Base-by-base conservation (phyloP, 2,329 filamentous ascomycete species). In the Laburnicola sp. region DNA sequence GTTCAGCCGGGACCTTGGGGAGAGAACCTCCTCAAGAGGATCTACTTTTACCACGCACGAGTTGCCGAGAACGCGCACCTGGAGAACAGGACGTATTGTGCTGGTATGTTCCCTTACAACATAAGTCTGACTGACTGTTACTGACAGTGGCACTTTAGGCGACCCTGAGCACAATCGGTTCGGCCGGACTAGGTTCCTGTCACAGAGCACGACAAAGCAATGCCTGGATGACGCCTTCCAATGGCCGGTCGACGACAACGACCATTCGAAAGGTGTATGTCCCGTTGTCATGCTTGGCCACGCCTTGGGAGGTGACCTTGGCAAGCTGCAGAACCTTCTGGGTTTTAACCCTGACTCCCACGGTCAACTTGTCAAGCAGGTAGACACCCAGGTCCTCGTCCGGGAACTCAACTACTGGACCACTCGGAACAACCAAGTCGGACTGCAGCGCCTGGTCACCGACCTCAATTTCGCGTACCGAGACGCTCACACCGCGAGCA, bases 371-470 rank as follows among this genome's bases (percentile, higher is more conserved):
- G 54, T 68, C 0, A 53, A 56, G 7, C 44, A 48, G 6, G 50
- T 68, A 23, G 66, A 68, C 40, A 68, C 64, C 3, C 65, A 69
- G 28, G 30, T 50, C 1, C 45, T 68, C 4, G 59, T 54, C 4
- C 41, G 50, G 3, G 48, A 65, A 3, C 39, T 28, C 1, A 32
- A 38, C 5, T 41, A 47, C 6, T 59, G 54, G 54, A 39, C 5
- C 31, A 47, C 45, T 34, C 6, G 34, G 2, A 42, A 58, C 7
- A 45, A 45, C 23, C 48, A 55, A 5, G 56, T 63, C 8, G 57
- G 61, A 0, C 42, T 65, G 5, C 25, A 7, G 1, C 27, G 36
- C 1, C 51, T 64, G 6, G 55, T 56, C 2, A 25, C 39, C 7
- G 27, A 37, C 2, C 36, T 59, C 16, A 46, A 38, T 5, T 59